Conservation (phyloP, 192 early-diverging fungal species). For the Spizellomyces sp. region DNA sequence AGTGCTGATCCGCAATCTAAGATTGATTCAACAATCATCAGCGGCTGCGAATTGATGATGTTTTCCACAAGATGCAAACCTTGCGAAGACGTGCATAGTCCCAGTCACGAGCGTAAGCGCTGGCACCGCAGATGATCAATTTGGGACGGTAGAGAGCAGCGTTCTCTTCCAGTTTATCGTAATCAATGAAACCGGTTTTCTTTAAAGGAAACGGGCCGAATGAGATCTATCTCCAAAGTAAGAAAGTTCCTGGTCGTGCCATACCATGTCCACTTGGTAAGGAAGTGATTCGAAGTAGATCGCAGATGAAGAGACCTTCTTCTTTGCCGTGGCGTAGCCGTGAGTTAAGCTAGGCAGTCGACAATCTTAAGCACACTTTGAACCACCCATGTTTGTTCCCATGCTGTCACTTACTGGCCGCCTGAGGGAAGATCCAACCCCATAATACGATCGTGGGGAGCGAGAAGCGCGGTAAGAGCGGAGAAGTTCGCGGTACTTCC, state of each 20-base stretch:
- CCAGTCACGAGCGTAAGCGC: slow-evolving; percentile 98
- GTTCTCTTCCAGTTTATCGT: slow-evolving; percentile 91
- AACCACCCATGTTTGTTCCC: background rate
- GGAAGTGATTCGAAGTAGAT: slow-evolving; percentile 99
- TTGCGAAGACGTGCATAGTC: slow-evolving; percentile 96
- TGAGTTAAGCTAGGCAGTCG: slow-evolving; percentile 76
- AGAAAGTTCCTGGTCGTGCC: background rate
- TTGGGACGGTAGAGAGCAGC: slow-evolving; percentile 95
- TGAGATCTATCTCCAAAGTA: slow-evolving; percentile 6
- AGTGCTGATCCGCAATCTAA: slow-evolving; percentile 88
- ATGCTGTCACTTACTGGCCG: slow-evolving; percentile 64
- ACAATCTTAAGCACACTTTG: background rate
- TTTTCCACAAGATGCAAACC: slow-evolving; percentile 15
- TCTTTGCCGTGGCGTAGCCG: slow-evolving; percentile 99
- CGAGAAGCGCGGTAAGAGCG: slow-evolving; percentile 91
- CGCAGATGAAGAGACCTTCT: slow-evolving; percentile 99
- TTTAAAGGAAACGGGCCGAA: too few species aligned
- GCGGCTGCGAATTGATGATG: background rate
- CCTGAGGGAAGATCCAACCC: slow-evolving; percentile 99
- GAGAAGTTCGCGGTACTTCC: slow-evolving; percentile 93
- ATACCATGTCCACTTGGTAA: slow-evolving; percentile 83
- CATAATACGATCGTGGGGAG: slow-evolving; percentile 99
- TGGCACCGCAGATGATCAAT: slow-evolving; percentile 98
- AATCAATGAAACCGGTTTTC: slow-evolving; percentile 89
- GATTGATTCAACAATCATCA: slow-evolving; percentile 8